Base-by-base conservation (phyloP, 768 basidiomycete species). In the Boletus fagicola region DNA sequence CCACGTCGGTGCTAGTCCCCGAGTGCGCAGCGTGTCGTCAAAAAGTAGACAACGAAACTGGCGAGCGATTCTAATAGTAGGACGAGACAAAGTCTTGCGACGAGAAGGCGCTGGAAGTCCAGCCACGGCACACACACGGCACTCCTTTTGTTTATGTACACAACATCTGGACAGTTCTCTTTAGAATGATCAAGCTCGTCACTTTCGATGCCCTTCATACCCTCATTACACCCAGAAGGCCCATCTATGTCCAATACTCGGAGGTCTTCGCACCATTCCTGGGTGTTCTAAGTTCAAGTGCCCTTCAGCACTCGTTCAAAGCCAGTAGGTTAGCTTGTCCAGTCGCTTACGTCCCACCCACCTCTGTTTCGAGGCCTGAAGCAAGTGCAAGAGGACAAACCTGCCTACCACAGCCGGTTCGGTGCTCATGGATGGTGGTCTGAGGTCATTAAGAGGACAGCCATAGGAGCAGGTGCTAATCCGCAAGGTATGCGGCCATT, bases 171-270 rank as follows among this genome's bases (percentile, higher is more conserved):
- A 45, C 44, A 3, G 13, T 31, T 48, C 47, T 22, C 7, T 15
- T n/a, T 18, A 15, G n/a, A 15, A 59, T 60, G 64, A 82, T 88
- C 68, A 82, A 79, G 10, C 74, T 90, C 8, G 85, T 91, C 46
- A 84, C 87, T n/a, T 92, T 93, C 62, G 91, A 93, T 64, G 84
- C 83, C 1, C 74, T 92, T 26, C 83, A 87, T 64, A 93, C 91
- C n/a, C 76, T 91, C 6, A 76, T 93, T 16, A 78, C 79, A 3
- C 90, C 88, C 20, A 82, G 88, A 7, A 72, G 72, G 35, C 88
- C 91, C 4, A 79, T 93, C 46, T 77, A 87, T 57, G 76, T 82
- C 30, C 89, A 83, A 61, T 82, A 73, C 38, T 78, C 86, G 0
- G 79, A 83, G 59, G 79, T 78, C 3, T 90, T 93, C 55, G 76